A percentile compares a stretch with the other conserved stretches of the same genome.
phyloP scores from a whole-genome alignment of 169 alveolate species.

The Cryptosporidium muris region DNA sequence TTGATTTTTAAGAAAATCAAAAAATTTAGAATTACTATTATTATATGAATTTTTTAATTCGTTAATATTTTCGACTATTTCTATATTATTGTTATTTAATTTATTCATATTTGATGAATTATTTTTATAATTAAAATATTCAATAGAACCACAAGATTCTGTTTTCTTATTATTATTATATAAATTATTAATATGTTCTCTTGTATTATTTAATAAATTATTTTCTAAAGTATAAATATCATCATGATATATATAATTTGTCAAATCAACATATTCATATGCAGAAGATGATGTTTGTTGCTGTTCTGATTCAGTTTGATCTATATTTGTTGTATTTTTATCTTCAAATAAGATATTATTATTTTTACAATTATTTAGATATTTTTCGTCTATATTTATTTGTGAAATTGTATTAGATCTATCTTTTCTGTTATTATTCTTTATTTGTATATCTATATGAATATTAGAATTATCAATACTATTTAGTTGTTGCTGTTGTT shows the following conservation, averaged over 20 bases:
- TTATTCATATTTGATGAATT: not conserved
- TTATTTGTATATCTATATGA: too few species aligned
- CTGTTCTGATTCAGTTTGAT: conserved; percentile 12
- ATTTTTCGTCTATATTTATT: not conserved
- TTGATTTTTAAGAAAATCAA: too few species aligned
- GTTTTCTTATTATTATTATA: not conserved
- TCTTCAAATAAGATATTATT: not conserved
- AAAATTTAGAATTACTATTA: too few species aligned
- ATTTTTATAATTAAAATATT: not conserved
- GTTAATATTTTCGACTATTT: not conserved
- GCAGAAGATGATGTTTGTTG: conserved; percentile 25
- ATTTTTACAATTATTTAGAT: not conserved
- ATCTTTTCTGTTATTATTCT: too few species aligned
- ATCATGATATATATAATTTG: conserved; percentile 19
- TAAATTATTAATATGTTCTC: not conserved
- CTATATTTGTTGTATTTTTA: conserved; percentile 4
- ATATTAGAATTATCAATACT: too few species aligned
- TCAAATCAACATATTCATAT: conserved; percentile 54
- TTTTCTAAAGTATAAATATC: conserved; percentile 5
- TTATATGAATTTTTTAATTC: not conserved
- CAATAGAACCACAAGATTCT: not conserved
- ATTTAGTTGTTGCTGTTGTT: not conserved
- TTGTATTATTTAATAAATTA: not conserved
- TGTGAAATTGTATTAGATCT: not conserved
- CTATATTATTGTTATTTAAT: too few species aligned